Evolutionary conservation across 768 basidiomycete species (phyloP), one percentile per base, ranked within the genome.

Genomic region (Suillus occidentalis): DNA sequence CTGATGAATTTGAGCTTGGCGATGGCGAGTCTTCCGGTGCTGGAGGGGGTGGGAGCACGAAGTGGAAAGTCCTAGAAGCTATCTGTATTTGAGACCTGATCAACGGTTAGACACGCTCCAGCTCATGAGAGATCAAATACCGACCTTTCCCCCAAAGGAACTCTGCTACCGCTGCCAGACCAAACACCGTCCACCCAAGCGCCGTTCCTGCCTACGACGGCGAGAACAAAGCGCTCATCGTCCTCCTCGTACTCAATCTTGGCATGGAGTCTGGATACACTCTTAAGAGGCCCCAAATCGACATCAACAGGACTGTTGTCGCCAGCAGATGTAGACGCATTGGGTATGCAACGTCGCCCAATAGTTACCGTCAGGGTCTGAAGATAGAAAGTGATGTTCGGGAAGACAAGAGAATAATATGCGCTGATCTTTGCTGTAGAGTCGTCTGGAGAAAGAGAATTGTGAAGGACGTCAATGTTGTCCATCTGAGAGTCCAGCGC

Each of bases 121-220:
- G 39, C 9, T 49, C 16, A 36, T 39, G 25, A 52, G 34, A 43
- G 42, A 14, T 39, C 10, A 40, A 7, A 56, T 34, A 76, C 82
- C 59, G 65, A 95, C 97, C 93, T 85, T 75, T 95, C 93, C 43
- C 89, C 83, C 25, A 99, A 80, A 37, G 91, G 86, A n/a, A 95
- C 91, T 66, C 89, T 87, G 66, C 91, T 90, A 18, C 96, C 94
- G 68, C 92, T 89, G 13, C 90, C 91, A 58, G 89, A 89, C 92
- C 96, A 99, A n/a, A 92, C 88, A 37, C 95, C 96, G 68, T 99
- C 95, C 6, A 99, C 95, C 91, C 96, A 98, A 20, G 95, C 95
- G 14, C 97, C 97, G 71, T 99, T 99, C 65, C 97, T 83, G n/a
- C 97, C 97, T 43, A 94, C 84, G 43, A 99, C 96, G 65, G 89